Percentiles rank a stretch among this genome's conserved stretches.
These are phyloP conservation scores for Corchorus olitorius DNA, from an alignment of 345 rosid species.

Conservation along the genomic window DNA sequence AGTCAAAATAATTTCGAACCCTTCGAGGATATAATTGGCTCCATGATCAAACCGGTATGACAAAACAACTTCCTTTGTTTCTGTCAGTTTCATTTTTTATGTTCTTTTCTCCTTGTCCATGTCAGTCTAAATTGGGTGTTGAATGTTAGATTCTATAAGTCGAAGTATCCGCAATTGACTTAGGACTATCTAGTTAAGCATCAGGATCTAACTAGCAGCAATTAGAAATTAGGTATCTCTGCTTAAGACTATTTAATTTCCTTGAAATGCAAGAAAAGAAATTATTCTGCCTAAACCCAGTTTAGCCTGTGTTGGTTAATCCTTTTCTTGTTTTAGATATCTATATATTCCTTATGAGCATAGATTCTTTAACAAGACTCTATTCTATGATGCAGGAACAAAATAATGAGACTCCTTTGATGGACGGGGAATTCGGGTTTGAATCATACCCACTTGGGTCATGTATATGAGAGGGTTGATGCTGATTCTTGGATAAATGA, in stretches of 20 bases:
- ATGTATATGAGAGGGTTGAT: conserved; percentile 37
- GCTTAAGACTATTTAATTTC: neutral
- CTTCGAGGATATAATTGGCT: conserved; percentile 68
- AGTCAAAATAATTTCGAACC: conserved; percentile 50
- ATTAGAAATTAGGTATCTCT: neutral
- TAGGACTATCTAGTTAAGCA: neutral
- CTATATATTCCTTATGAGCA: neutral
- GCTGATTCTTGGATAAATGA: conserved; percentile 18
- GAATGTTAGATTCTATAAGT: neutral
- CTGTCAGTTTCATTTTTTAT: conserved; percentile 4
- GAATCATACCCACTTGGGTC: conserved; percentile 56
- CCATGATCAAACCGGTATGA: conserved; percentile 69
- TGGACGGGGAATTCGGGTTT: conserved; percentile 60
- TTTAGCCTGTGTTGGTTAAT: neutral
- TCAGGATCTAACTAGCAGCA: neutral
- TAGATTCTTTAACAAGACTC: neutral
- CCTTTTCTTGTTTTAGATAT: neutral
- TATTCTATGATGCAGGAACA: conserved; percentile 48
- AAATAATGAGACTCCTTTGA: conserved; percentile 32
- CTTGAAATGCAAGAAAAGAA: neutral
- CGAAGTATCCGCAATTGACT: neutral
- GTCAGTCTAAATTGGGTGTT: neutral
- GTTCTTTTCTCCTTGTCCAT: conserved; percentile 9
- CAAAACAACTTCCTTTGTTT: conserved; percentile 4
- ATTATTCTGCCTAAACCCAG: neutral